Base-by-base conservation (phyloP, 1,284 basidiomycete species). In the Cryptococcus sp. region DNA sequence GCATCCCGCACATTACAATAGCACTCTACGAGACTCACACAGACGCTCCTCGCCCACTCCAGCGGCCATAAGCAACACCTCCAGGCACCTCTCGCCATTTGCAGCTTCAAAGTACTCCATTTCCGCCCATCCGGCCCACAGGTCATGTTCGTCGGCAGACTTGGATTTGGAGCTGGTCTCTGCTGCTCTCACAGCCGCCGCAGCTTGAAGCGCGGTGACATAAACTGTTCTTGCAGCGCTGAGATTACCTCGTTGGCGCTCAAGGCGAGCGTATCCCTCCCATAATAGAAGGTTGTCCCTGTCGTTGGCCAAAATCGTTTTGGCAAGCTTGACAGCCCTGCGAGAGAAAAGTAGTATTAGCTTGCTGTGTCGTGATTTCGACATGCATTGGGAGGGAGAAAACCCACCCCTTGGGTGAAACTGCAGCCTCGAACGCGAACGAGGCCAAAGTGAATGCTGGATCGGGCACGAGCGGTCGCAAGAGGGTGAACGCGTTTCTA, bases 111-210 rank as follows among this genome's bases (percentile, higher is more conserved):
- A 93, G 13, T 35, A 35, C 23, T 59, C 61, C 54, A 93, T 84
- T 71, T 93, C 88, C 0, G 88, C 89, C 91, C 91, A 96, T 50
- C 88, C 85, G 80, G 88, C 90, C 88, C 90, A 93, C 43, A 96
- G 71, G 61, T 79, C 78, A n/a, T 61, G 51, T 52, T 65, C 63
- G 41, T 75, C 69, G 30, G 30, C 30, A 25, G 25, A 25, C 25
- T 25, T 3, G 25, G 25, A 25, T 19, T 74, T 68, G n/a, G 57
- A 54, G 19, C 40, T 25, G 7, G 41, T 22, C 1, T 38, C 52
- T 1, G 51, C 55, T 53, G 54, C 20, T 10, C 64, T 41, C 58
- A 63, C 50, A 49, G 54, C 25, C 45, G 57, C 19, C 45, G 64
- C 77, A 20, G 78, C 71, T 16, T 75, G 73, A 1, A 82, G 62